Evolutionary conservation across 1,284 basidiomycete species (phyloP), one percentile per base, ranked within the genome.

Genomic region (Abortiporus biennis): DNA sequence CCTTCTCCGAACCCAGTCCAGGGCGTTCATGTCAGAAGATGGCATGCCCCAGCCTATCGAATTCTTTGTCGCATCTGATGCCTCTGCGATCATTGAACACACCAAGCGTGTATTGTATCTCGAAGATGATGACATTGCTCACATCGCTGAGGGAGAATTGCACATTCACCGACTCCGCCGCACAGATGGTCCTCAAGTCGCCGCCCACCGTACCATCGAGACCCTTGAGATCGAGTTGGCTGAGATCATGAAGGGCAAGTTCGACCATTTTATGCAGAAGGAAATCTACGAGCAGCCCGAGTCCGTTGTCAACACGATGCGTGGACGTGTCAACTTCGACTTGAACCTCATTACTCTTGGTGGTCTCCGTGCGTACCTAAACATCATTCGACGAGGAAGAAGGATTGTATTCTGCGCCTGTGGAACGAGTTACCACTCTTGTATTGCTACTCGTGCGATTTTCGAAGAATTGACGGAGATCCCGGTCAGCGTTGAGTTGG

Each of bases 261-360:
- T 97, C 64, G 92, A 95, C 63, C 94, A 96, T 67, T 99, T 99
- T 68, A 99, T 99, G 96, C 95, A 99, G 67, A 99, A 99, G 75
- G 96, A 99, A 68, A 99, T 99, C 60, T 99, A 96, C 76, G 96
- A 99, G 65, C 96, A 99, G 69, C 96, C 95, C 47, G 96, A 99
- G 63, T 97, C 93, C 36, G 96, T 99, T 54, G 92, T 99, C 68
- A 99, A 99, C 79, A 99, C 96, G 40, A 99, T 99, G 96, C 91
- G 96, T 80, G 96, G 96, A 51, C 92, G 96, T 57, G 91, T 99
- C 74, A 99, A 97, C 80, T 99, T 99, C 63, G 96, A 99, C 64
- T 82, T 77, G 44, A 81, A 90, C 66, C 76, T 77, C 50, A 89
- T 99, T 62, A 97, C 88, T 17, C 85, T 99, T 38, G 96, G 96